These are phyloP conservation scores for Oryza rufipogon DNA, from an alignment of 176 grass and related monocot species.

Conservation along the genomic window DNA sequence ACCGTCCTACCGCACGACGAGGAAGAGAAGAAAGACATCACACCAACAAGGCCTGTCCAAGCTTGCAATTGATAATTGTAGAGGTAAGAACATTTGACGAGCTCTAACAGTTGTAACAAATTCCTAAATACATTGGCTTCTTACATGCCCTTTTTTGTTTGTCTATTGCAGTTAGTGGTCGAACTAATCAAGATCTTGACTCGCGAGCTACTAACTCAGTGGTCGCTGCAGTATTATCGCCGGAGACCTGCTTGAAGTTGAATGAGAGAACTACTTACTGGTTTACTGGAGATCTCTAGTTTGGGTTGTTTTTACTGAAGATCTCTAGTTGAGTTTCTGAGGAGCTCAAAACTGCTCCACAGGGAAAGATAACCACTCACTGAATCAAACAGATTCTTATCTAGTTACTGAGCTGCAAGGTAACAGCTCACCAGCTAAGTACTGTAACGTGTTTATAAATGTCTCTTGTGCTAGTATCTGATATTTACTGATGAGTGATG, in stretches of 20 bases:
- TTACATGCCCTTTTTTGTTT: neutral
- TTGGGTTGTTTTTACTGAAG: neutral
- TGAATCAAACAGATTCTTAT: slow-evolving; percentile 41
- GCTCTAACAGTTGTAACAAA: neutral
- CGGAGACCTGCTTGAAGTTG: slow-evolving; percentile 58
- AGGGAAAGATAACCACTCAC: slow-evolving; percentile 32
- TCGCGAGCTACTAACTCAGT: slow-evolving; percentile 52
- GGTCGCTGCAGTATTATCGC: slow-evolving; percentile 82
- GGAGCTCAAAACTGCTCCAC: slow-evolving; percentile 28
- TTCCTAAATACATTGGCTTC: neutral
- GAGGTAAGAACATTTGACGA: slow-evolving; percentile 17
- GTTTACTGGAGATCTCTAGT: slow-evolving; percentile 31
- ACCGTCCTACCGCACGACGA: slow-evolving; percentile 57
- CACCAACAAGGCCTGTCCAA: slow-evolving; percentile 39
- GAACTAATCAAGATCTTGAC: slow-evolving; percentile 51
- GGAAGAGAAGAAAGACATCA: slow-evolving; percentile 48
- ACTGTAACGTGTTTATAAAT: slow-evolving; percentile 33
- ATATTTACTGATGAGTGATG: slow-evolving; percentile 22
- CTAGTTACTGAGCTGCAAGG: slow-evolving; percentile 43
- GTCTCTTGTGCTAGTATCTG: slow-evolving; percentile 34
- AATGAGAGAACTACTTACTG: slow-evolving; percentile 47
- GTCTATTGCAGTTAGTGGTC: slow-evolving; percentile 52
- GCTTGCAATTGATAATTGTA: slow-evolving; percentile 53
- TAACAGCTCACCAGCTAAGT: slow-evolving; percentile 24
- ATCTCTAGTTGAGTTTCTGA: slow-evolving; percentile 41